These are phyloP conservation scores for Kodamaea kakaduensis DNA, from an alignment of 805 yeast genomes.

Conservation along the genomic window DNA sequence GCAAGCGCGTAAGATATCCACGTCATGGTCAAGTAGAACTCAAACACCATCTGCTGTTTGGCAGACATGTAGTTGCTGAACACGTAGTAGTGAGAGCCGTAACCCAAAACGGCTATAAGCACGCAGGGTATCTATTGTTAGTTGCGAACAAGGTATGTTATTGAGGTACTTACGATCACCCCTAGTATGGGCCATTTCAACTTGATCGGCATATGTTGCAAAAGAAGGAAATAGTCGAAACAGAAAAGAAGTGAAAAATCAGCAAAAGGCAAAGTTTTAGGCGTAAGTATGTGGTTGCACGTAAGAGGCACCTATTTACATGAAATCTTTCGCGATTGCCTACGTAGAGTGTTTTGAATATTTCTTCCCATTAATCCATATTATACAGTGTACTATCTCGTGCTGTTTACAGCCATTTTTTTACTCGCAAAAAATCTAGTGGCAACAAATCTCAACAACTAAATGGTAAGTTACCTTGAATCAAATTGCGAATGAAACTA, in stretches of 20 bases:
- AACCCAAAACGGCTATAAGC: conserved; percentile 57
- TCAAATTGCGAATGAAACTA: conserved; percentile 6
- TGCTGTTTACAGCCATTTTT: neutral
- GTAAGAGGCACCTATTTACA: too few relatives aligned
- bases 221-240: too few relatives aligned
- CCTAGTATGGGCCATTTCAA: conserved; percentile 18
- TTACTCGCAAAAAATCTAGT: conserved; percentile 8
- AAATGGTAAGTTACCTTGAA: conserved; percentile 9
- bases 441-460: conserved; percentile 8
- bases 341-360: too few relatives aligned
- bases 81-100: conserved; percentile 57
- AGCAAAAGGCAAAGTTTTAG: too few relatives aligned
- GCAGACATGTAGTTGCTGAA: conserved; percentile 40
- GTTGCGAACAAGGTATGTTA: conserved; percentile 1
- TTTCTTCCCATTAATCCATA: too few relatives aligned
- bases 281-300: too few relatives aligned
- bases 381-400: too few relatives aligned
- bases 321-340: too few relatives aligned
- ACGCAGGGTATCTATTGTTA: conserved; percentile 56
- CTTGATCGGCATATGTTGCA: conserved; percentile 12
- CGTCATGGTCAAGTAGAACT: conserved; percentile 47
- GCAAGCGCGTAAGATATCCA: conserved; percentile 79
- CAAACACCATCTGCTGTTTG: conserved; percentile 43
- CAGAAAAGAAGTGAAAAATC: too few relatives aligned
- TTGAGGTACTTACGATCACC: conserved; percentile 14